Evolutionary conservation across 2,329 filamentous ascomycete genomes (phyloP).

Genomic region (Bipolaris sorokiniana): DNA sequence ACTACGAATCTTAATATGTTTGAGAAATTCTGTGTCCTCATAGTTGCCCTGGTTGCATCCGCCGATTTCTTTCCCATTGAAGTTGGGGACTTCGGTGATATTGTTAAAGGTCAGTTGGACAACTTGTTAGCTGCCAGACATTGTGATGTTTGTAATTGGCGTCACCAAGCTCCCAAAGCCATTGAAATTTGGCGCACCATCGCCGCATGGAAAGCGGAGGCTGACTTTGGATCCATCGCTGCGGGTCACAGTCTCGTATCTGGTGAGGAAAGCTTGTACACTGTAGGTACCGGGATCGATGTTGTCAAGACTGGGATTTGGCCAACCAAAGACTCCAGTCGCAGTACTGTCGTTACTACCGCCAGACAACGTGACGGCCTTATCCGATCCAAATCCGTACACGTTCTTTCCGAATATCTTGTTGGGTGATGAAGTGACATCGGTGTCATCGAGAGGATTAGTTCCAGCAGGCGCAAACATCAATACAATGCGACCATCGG

Average conservation of each 20-base stretch:
- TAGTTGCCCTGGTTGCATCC: constrained; percentile 51
- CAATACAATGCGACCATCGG: constrained; percentile 42
- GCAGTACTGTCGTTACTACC: constrained; percentile 33
- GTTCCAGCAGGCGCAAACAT: constrained; percentile 45
- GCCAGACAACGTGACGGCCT: constrained; percentile 34
- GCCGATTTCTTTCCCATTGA: constrained; percentile 46
- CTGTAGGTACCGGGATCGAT: constrained; percentile 42
- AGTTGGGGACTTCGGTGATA: constrained; percentile 27
- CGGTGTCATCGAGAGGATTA: constrained; percentile 46
- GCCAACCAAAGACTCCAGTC: constrained; percentile 44
- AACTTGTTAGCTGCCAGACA: constrained; percentile 39
- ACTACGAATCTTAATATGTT: constrained; percentile 49
- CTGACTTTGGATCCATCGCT: constrained; percentile 47
- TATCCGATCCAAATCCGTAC: constrained; percentile 28
- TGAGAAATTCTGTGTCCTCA: constrained; percentile 40
- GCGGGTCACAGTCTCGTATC: constrained; percentile 44
- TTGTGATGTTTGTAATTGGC: constrained; percentile 26
- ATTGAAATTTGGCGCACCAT: constrained; percentile 39
- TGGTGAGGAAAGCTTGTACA: constrained; percentile 46
- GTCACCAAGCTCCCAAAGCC: constrained; percentile 43
- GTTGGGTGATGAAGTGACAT: constrained; percentile 44
- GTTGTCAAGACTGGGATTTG: constrained; percentile 40
- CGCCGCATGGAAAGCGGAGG: constrained; percentile 48
- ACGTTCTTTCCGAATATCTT: constrained; percentile 50
- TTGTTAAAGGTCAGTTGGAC: constrained; percentile 43